phyloP scores from a whole-genome alignment of 257 asterid genomes.

The Cordia subcordata region DNA sequence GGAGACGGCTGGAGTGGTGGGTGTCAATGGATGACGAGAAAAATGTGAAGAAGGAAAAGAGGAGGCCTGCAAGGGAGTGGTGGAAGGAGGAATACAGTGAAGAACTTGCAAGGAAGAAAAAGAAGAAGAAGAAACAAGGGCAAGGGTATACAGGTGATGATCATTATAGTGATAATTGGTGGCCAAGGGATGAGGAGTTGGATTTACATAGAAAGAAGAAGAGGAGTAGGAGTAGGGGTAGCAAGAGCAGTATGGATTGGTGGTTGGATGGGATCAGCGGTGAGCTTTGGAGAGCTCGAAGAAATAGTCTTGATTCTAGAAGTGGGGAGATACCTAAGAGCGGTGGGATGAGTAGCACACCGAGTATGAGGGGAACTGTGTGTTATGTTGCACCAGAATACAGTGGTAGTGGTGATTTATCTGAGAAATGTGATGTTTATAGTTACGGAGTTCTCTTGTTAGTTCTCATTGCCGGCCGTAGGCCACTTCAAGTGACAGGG shows the following conservation, averaged over 20 bases:
- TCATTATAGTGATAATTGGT: constrained; percentile 44
- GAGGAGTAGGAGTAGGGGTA: constrained; percentile 51
- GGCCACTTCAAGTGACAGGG: constrained; percentile 96
- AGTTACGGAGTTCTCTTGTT: constrained; percentile 83
- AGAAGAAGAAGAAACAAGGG: constrained; percentile 58
- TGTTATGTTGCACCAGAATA: constrained; percentile 94
- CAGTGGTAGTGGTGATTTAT: constrained; percentile 63
- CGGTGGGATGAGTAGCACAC: constrained; percentile 89
- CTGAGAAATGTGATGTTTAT: constrained; percentile 89
- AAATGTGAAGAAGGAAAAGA: constrained; percentile 62
- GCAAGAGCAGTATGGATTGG: constrained; percentile 81
- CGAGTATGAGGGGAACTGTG: constrained; percentile 93
- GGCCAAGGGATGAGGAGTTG: constrained; percentile 60
- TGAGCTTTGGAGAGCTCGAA: constrained; percentile 70
- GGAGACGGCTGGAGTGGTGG: constrained; percentile 89
- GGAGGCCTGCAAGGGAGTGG: constrained; percentile 98
- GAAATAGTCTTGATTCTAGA: constrained; percentile 60
- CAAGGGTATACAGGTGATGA: constrained; percentile 48
- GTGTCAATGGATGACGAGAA: constrained; percentile 77
- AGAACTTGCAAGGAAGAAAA: constrained; percentile 85
- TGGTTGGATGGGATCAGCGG: constrained; percentile 93
- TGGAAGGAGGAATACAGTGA: constrained; percentile 98
- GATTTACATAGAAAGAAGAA: constrained; percentile 44
- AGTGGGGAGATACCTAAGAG: constrained; percentile 82
- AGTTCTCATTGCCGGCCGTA: constrained; percentile 79